phyloP scores from a whole-genome alignment of 345 rosid genomes.

The Populus simonii region DNA sequence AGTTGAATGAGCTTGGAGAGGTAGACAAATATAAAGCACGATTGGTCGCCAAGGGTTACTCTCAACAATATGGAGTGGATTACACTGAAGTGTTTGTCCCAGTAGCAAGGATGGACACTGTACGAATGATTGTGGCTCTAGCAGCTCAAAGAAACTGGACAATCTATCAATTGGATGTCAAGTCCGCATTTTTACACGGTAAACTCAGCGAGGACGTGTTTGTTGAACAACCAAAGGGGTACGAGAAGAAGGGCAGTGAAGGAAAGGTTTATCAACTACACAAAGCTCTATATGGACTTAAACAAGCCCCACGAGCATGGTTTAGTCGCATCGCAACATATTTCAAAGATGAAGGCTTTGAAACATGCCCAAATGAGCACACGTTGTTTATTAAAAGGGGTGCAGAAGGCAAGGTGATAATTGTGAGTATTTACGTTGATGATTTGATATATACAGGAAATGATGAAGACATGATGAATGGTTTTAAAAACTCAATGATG shows the following conservation, averaged over 20 bases:
- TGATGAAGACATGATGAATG: not conserved
- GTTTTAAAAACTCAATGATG: no score
- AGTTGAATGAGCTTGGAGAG: no score
- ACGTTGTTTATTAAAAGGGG: not conserved
- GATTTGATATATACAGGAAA: not conserved
- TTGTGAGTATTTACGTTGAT: not conserved
- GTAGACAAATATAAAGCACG: no score
- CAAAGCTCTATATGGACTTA: not conserved
- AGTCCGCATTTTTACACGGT: not conserved
- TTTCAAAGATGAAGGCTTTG: not conserved
- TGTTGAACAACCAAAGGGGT: no score
- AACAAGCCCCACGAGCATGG: not conserved
- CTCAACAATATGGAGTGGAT: no score
- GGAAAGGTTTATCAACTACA: no score
- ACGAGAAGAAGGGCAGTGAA: no score
- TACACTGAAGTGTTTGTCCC: no score
- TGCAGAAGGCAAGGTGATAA: not conserved
- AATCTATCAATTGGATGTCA: constrained; percentile 3
- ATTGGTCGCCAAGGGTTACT: no score
- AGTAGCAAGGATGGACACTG: not conserved
- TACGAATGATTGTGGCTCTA: not conserved
- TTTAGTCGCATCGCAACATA: not conserved
- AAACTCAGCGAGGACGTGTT: no score
- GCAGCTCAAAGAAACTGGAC: not conserved
- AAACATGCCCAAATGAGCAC: not conserved